phyloP scores from a whole-genome alignment of 345 rosid species.

The Lepidium africanum region DNA sequence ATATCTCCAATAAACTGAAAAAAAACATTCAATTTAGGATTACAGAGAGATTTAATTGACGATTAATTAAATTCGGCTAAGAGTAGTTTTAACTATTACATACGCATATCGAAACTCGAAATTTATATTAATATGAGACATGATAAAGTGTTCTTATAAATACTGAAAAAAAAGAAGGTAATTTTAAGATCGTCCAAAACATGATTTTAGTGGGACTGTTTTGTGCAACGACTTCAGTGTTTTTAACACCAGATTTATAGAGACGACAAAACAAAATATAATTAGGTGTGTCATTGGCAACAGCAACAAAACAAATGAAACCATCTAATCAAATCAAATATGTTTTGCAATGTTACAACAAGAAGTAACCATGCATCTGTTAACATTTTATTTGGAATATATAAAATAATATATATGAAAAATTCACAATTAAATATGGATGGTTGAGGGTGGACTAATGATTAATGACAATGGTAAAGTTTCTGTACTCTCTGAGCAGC shows the following conservation, averaged over 20 bases:
- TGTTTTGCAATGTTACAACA: neutral
- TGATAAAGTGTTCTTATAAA: neutral
- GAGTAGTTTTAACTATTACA: neutral
- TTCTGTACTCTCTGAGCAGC: slow-evolving; percentile 17
- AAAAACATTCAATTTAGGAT: neutral
- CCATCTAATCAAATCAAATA: neutral
- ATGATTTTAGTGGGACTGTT: neutral
- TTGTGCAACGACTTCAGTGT: neutral
- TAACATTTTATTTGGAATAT: neutral
- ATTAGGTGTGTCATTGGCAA: neutral
- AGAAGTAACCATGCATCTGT: neutral
- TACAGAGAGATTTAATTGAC: neutral
- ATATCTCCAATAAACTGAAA: too few species aligned
- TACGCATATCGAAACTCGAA: neutral
- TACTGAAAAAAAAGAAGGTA: neutral
- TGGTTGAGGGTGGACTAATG: neutral
- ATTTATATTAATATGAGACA: neutral
- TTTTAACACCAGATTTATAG: neutral
- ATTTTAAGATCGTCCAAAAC: neutral
- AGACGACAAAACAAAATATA: neutral
- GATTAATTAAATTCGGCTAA: neutral
- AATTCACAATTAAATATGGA: neutral
- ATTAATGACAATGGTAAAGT: neutral
- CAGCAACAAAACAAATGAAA: neutral
- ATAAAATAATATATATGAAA: neutral